These are phyloP conservation scores for Clavispora carvajalis DNA, from an alignment of 805 yeast species.

Conservation along the genomic window DNA sequence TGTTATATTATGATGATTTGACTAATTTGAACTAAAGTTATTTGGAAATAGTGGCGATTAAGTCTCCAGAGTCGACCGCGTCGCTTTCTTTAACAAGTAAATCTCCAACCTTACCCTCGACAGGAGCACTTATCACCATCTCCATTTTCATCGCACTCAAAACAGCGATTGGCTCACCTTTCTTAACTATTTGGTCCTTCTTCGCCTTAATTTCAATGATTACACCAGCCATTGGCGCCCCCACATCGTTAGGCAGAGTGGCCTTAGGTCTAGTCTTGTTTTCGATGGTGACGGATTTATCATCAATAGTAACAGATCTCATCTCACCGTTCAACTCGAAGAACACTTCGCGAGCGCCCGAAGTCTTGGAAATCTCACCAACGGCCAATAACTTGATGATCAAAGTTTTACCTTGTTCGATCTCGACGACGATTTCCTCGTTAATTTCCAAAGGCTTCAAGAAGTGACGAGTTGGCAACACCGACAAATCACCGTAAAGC, in stretches of 20 bases:
- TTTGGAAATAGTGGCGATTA: slow-evolving; percentile 45
- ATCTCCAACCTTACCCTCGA: slow-evolving; percentile 75
- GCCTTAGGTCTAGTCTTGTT: slow-evolving; percentile 87
- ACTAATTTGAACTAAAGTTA: not conserved
- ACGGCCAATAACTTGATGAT: slow-evolving; percentile 88
- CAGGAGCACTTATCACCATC: slow-evolving; percentile 94
- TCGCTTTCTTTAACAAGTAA: slow-evolving; percentile 84
- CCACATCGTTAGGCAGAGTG: slow-evolving; percentile 86
- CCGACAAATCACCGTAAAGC: slow-evolving; percentile 87
- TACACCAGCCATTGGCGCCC: slow-evolving; percentile 99
- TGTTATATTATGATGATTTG: not conserved
- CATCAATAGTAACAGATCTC: slow-evolving; percentile 91
- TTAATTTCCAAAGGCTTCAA: slow-evolving; percentile 81
- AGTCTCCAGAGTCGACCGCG: slow-evolving; percentile 90
- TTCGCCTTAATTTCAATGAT: slow-evolving; percentile 91
- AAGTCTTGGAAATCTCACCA: slow-evolving; percentile 78
- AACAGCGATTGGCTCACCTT: slow-evolving; percentile 93
- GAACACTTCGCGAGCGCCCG: slow-evolving; percentile 93
- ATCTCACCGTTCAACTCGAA: slow-evolving; percentile 98
- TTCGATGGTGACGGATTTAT: slow-evolving; percentile 81
- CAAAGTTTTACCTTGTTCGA: slow-evolving; percentile 91
- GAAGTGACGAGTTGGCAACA: slow-evolving; percentile 89
- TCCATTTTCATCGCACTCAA: slow-evolving; percentile 99
- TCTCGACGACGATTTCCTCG: slow-evolving; percentile 83
- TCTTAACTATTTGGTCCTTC: slow-evolving; percentile 82